Evolutionary conservation across 2,329 filamentous ascomycete species (phyloP), one percentile per base, ranked within the genome.

Genomic region (Fusarium pseudograminearum): DNA sequence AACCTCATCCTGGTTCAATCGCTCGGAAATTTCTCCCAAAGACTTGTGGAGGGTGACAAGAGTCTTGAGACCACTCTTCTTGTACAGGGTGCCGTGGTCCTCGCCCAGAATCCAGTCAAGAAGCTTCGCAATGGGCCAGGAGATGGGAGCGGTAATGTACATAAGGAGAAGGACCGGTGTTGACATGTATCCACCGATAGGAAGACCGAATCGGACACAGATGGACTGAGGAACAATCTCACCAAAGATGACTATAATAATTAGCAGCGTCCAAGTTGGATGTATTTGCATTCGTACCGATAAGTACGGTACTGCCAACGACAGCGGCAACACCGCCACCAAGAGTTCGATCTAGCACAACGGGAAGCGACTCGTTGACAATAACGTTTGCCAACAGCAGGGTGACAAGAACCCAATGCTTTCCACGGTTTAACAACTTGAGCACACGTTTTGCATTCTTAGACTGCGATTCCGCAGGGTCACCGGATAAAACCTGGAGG

Each of bases 381-480:
- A 99, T 97, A 77, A 99, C 96, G 79, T 99, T 99, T 79, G 94
- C 94, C 58, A 99, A 84, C 10, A 99, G 87, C 28, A 99, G 83
- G 4, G 96, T 98, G 56, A 99, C 96, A 60, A 99, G 84, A 22
- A 99, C 95, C 96, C 96, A 99, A 80, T 99, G 96, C 80, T 99
- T 99, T 74, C 96, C 96, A 74, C 88, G 91, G 70, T 93, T 89
- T 58, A 99, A 82, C 30, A 99, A 84, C 44, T 89, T 86, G 73
- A 96, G 86, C 14, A 99, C 96, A 69, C 89, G 91, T 59, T 87
- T 88, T 1, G 96, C 96, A 77, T 98, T 93, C 77, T 90, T 93
- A 76, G 90, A 91, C 81, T 98, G 95, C n/a, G 90, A 85, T 57
- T 91, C 93, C 79, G 93, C 91, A 46, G 92, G 90, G 56, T 96